These are phyloP conservation scores for Metschnikowia reukaufii DNA, from an alignment of 805 yeast genomes.

Conservation along the genomic window DNA sequence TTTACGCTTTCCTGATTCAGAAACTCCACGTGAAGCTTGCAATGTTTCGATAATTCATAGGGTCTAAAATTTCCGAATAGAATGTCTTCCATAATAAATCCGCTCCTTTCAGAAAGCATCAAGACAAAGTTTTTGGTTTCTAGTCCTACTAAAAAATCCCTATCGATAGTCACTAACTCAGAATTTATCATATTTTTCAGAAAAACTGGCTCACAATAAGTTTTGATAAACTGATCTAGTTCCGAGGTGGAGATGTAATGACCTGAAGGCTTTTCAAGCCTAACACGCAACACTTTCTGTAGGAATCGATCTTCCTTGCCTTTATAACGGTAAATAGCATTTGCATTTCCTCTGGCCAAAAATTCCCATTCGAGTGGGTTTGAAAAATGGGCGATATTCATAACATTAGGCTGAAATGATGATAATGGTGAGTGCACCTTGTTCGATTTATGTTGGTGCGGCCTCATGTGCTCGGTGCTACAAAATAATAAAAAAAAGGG, in stretches of 20 bases:
- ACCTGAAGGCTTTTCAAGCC: slow-evolving; percentile 34
- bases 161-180: slow-evolving; percentile 32
- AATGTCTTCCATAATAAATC: slow-evolving; percentile 45
- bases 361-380: slow-evolving; percentile 40
- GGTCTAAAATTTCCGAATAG: slow-evolving; percentile 32
- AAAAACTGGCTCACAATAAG: slow-evolving; percentile 31
- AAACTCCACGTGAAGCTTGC: slow-evolving; percentile 28
- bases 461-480: too few relatives aligned
- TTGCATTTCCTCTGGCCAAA: slow-evolving; percentile 50
- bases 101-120: slow-evolving; percentile 42
- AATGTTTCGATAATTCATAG: slow-evolving; percentile 34
- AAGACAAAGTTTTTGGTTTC: slow-evolving; percentile 28
- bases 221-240: slow-evolving; percentile 40
- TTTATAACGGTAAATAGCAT: slow-evolving; percentile 43
- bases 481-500: too few relatives aligned
- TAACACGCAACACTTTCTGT: slow-evolving; percentile 40
- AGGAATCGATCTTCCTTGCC: slow-evolving; percentile 35
- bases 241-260: slow-evolving; percentile 41
- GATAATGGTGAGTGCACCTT: not conserved
- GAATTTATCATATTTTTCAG: slow-evolving; percentile 33
- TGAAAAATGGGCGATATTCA: slow-evolving; percentile 1
- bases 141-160: slow-evolving; percentile 30
- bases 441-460: too few relatives aligned
- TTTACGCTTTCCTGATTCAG: not conserved
- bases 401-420: not conserved